phyloP scores from a whole-genome alignment of 2,329 filamentous ascomycete genomes.

The Verticillium isaacii region DNA sequence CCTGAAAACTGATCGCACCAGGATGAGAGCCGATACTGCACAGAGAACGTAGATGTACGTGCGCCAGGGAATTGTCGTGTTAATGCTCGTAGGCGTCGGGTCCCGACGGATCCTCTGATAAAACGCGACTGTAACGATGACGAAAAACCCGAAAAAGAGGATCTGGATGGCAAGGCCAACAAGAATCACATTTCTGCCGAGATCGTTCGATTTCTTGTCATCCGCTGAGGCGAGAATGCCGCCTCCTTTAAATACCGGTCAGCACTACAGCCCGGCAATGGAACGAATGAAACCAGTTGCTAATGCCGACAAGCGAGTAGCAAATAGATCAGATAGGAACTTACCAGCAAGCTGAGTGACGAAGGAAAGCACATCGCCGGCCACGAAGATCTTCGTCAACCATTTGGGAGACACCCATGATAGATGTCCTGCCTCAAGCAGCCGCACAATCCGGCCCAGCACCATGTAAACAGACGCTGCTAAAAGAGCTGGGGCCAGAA shows the following conservation, averaged over 20 bases:
- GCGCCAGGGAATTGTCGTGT: constrained; percentile 22
- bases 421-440: not conserved
- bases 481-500: constrained; percentile 6
- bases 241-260: no score
- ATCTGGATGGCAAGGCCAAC: no score
- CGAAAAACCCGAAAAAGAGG: no score
- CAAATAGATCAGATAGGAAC: constrained; percentile 38
- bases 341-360: constrained; percentile 40
- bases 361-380: constrained; percentile 49
- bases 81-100: constrained; percentile 10
- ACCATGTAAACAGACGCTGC: constrained; percentile 11
- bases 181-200: no score
- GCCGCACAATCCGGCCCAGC: constrained; percentile 4
- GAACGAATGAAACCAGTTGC: constrained; percentile 7
- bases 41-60: constrained; percentile 21
- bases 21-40: constrained; percentile 25
- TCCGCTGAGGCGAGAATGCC: no score
- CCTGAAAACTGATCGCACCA: constrained; percentile 35
- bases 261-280: no score
- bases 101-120: not conserved
- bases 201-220: no score
- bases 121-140: no score
- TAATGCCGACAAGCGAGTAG: constrained; percentile 44
- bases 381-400: constrained; percentile 51
- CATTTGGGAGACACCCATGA: constrained; percentile 18